Percentiles rank a stretch among this genome's conserved stretches.
Conservation (phyloP, 2,329 filamentous ascomycete species). For the Arthrobotrys sinensis region DNA sequence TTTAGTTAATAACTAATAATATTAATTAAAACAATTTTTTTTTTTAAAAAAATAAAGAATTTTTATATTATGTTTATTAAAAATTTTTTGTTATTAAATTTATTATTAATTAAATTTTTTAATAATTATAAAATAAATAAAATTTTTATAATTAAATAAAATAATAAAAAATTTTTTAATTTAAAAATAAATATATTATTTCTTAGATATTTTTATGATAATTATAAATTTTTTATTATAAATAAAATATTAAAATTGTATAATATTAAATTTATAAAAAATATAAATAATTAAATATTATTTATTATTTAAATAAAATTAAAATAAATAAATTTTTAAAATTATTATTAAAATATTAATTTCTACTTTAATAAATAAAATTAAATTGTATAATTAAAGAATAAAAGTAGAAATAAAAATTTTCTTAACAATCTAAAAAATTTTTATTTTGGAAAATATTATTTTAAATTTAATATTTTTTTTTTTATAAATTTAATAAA, state of each 20-base stretch:
- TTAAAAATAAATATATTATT: background rate
- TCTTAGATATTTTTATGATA: slow-evolving; percentile 23
- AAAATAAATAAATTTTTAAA: slow-evolving; percentile 18
- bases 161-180: background rate
- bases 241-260: slow-evolving; percentile 6
- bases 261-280: slow-evolving; percentile 11
- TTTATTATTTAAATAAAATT: slow-evolving; percentile 6
- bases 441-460: too few species aligned
- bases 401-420: too few species aligned
- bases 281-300: slow-evolving; percentile 1
- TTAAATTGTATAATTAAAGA: slow-evolving; percentile 7
- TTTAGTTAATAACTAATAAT: too few species aligned
- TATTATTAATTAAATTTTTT: too few species aligned
- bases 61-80: too few species aligned
- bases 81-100: too few species aligned
- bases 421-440: background rate
- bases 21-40: too few species aligned
- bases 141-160: too few species aligned
- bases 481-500: background rate
- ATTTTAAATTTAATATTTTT: slow-evolving; percentile 11
- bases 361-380: too few species aligned
- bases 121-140: too few species aligned
- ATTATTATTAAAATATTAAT: slow-evolving; percentile 16
- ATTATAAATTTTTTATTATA: slow-evolving; percentile 29
- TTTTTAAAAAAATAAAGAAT: too few species aligned